Base-by-base conservation (phyloP, 805 yeast genomes). In the Spathaspora girioi region DNA sequence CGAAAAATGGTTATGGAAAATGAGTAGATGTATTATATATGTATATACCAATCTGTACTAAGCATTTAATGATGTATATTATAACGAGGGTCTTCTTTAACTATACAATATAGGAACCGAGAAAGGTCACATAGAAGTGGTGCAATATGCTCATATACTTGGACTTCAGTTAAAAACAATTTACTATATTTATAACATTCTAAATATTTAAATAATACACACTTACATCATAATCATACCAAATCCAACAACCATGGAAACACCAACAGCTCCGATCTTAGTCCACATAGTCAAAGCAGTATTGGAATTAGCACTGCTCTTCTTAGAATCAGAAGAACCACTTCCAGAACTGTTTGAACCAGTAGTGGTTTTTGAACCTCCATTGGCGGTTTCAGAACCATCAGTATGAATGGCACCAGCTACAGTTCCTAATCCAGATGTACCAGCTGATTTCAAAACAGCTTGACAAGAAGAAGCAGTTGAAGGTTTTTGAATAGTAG, bases 371-470 rank as follows among this genome's bases (percentile, higher is more conserved):
- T 62, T 60, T 57, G 62, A 56, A 14, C 26, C 27, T 9, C 31
- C 48, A 10, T 20, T 5, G 23, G 51, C 47, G 38, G 67, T 61
- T 7, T 35, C 40, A 42, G 19, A 2, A 14, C 20, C 45, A 45
- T 69, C 52, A 47, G 63, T 53, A 40, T 53, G 51, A 40, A 68
- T 50, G 23, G 67, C 54, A 43, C 69, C 75, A 45, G 67, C 63
- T 51, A 84, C 75, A 27, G 81, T 54, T 51, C 90, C 89, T 51
- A 82, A 65, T 67, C 96, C 96, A 47, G 79, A 77, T 54, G 78
- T 55, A 65, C 96, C 96, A 59, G 92, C 91, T 58, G 83, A 79
- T 19, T 70, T 67, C 57, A 89, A 65, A 58, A 77, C 73, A 47
- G 87, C 73, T 17, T 82, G 59, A 73, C 91, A 86, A 15, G 78